These are phyloP conservation scores for Aspergillus conjunctus DNA, from an alignment of 495 filamentous ascomycete genomes.

Conservation along the genomic window DNA sequence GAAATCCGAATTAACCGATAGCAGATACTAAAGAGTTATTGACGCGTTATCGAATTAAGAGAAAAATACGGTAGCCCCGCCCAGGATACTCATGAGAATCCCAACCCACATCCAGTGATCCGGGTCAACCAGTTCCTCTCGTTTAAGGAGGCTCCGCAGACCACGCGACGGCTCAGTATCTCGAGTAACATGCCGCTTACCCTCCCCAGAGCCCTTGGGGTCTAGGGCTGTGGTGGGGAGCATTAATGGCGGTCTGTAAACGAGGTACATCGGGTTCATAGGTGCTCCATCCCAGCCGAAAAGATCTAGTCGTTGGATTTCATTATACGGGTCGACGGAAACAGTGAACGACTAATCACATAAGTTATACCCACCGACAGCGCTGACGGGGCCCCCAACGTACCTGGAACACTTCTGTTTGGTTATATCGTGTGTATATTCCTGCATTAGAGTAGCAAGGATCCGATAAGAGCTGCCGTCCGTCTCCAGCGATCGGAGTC, in stretches of 20 bases:
- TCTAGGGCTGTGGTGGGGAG: conserved; percentile 72
- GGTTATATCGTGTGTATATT: conserved; percentile 69
- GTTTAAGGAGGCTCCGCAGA: conserved; percentile 44
- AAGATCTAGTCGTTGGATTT: conserved; percentile 66
- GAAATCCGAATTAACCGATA: not conserved
- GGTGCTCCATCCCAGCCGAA: conserved; percentile 65
- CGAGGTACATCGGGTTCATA: conserved; percentile 74
- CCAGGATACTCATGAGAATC: conserved; percentile 64
- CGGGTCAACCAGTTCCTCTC: conserved; percentile 53
- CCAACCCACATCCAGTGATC: conserved; percentile 73
- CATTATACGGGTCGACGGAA: conserved; percentile 61
- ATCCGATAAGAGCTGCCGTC: conserved; percentile 69
- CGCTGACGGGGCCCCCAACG: not conserved
- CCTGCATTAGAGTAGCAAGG: conserved; percentile 59
- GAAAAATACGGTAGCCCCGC: conserved; percentile 45
- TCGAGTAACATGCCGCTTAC: conserved; percentile 27
- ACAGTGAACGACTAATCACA: conserved; percentile 61
- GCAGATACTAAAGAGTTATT: not conserved
- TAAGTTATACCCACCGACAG: conserved; percentile 21
- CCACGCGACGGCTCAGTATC: conserved; percentile 42
- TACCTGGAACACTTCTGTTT: conserved; percentile 68
- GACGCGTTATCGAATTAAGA: conserved; percentile 23
- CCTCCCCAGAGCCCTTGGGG: conserved; percentile 50
- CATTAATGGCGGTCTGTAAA: conserved; percentile 70
- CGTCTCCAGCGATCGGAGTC: conserved; percentile 67